phyloP scores from a whole-genome alignment of 192 early-diverging fungal genomes.

The Phlyctochytrium planicorne region DNA sequence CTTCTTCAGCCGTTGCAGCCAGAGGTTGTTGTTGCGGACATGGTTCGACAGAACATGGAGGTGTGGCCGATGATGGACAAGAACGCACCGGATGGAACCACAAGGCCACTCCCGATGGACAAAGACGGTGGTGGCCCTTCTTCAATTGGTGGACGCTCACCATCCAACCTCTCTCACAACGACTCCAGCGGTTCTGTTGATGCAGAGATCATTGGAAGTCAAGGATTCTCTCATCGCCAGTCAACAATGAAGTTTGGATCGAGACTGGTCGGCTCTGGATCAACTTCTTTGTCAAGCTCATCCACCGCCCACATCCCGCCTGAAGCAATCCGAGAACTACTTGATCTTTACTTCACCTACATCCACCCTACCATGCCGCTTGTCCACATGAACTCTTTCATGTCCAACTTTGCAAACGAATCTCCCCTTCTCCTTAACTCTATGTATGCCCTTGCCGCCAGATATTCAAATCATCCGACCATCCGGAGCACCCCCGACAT shows the following conservation, averaged over 20 bases:
- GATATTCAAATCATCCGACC: slow-evolving; percentile 35
- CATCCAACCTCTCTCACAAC: not conserved
- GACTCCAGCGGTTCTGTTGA: not conserved
- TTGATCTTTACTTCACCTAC: slow-evolving; percentile 39
- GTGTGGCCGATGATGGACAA: not conserved
- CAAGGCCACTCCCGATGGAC: not conserved
- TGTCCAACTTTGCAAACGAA: slow-evolving; percentile 12
- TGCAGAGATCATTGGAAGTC: not conserved
- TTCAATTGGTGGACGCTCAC: not conserved
- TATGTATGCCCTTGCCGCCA: slow-evolving; percentile 45
- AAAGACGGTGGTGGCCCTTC: not conserved
- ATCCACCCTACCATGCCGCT: slow-evolving; percentile 35
- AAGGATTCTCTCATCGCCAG: not conserved
- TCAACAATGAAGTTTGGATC: not conserved
- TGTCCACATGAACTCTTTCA: slow-evolving; percentile 32
- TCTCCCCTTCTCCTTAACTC: slow-evolving; percentile 39
- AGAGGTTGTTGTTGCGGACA: not conserved
- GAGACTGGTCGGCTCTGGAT: not conserved
- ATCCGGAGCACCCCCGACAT: slow-evolving; percentile 16
- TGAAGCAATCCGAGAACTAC: slow-evolving; percentile 36
- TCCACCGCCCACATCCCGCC: slow-evolving; percentile 24
- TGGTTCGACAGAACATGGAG: not conserved
- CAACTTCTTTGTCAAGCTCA: not conserved
- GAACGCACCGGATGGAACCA: not conserved
- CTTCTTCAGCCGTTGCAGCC: slow-evolving; percentile 43